phyloP scores from a whole-genome alignment of 176 grass and related monocot species.

The Tillandsia leiboldiana region DNA sequence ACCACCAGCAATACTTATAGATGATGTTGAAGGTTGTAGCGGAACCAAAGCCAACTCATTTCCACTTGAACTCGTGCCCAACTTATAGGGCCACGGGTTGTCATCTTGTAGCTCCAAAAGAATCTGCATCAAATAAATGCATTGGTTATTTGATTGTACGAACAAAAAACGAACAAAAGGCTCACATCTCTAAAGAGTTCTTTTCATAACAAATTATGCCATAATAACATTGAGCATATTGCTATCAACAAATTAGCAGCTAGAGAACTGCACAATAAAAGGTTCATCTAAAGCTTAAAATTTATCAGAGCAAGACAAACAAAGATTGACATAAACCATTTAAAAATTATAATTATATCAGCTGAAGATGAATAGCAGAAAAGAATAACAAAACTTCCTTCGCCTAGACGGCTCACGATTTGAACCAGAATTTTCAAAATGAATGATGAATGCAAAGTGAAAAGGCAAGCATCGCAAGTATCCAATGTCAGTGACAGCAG shows the following conservation, averaged over 20 bases:
- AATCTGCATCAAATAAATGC: constrained; percentile 48
- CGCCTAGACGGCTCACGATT: no score
- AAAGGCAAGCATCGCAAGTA: background rate
- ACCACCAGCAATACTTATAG: constrained; percentile 79
- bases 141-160: constrained; percentile 2
- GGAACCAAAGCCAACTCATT: constrained; percentile 86
- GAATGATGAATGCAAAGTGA: background rate
- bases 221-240: background rate
- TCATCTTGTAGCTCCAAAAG: constrained; percentile 51
- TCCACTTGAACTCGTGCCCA: constrained; percentile 39
- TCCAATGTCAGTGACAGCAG: background rate
- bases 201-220: background rate
- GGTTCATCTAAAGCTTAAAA: background rate
- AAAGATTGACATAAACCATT: background rate
- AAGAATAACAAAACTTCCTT: no score
- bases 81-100: constrained; percentile 20
- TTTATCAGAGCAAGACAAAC: background rate
- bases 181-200: background rate
- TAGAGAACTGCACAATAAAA: background rate
- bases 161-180: constrained; percentile 15
- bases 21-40: constrained; percentile 66
- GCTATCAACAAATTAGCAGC: background rate
- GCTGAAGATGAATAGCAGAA: background rate
- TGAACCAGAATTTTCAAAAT: background rate
- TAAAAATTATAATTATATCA: background rate